These are phyloP conservation scores for Arxiozyma bovina DNA, from an alignment of 1,139 yeast genomes.

Conservation along the genomic window DNA sequence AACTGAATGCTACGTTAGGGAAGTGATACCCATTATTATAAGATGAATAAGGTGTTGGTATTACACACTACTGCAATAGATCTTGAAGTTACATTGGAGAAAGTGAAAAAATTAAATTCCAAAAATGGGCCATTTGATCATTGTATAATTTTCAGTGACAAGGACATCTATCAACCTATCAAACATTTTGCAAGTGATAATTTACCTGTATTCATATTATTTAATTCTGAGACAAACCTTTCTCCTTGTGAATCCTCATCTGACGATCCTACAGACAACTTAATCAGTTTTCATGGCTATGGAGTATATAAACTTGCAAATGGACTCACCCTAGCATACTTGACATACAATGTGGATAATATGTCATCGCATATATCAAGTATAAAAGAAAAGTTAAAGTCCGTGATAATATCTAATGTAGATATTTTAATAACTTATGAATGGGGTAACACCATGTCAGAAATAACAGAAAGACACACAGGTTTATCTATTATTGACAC, in stretches of 20 bases:
- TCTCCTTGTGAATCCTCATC: neutral
- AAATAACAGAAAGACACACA: slow-evolving; percentile 26
- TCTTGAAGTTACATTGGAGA: slow-evolving; percentile 38
- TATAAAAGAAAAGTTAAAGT: slow-evolving; percentile 17
- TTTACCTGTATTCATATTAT: slow-evolving; percentile 16
- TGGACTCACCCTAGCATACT: slow-evolving; percentile 43
- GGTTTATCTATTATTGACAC: slow-evolving; percentile 38
- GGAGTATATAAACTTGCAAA: slow-evolving; percentile 37
- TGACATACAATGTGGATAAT: slow-evolving; percentile 31
- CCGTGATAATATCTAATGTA: slow-evolving; percentile 20
- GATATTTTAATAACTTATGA: slow-evolving; percentile 52
- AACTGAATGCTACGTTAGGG: too few species aligned
- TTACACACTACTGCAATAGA: slow-evolving; percentile 41
- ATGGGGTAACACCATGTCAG: slow-evolving; percentile 52
- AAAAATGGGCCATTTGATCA: slow-evolving; percentile 62
- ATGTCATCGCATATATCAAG: slow-evolving; percentile 17
- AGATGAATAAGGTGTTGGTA: slow-evolving; percentile 22
- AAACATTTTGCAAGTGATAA: slow-evolving; percentile 8
- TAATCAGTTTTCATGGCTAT: slow-evolving; percentile 29
- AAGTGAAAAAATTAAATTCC: slow-evolving; percentile 42
- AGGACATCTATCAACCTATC: slow-evolving; percentile 9
- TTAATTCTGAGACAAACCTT: neutral
- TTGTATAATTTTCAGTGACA: slow-evolving; percentile 45
- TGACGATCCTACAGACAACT: slow-evolving; percentile 7
- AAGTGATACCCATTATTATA: neutral